phyloP scores from a whole-genome alignment of 2,329 filamentous ascomycete species.

The Paradendryphiella salina region DNA sequence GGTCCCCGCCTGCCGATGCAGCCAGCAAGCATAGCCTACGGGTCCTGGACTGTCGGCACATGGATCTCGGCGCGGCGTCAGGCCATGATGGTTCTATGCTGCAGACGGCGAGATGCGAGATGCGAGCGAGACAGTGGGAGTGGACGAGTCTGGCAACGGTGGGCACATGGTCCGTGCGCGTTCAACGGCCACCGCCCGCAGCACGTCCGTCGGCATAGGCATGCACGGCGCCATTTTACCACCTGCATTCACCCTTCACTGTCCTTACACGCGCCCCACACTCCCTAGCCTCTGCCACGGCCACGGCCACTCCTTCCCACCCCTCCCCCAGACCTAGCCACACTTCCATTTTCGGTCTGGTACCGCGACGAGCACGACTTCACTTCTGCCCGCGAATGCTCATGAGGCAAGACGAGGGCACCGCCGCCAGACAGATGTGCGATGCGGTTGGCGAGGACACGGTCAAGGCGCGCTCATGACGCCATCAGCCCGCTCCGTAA shows the following conservation, averaged over 20 bases:
- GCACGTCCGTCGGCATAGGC: slow-evolving; percentile 10
- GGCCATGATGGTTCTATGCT: slow-evolving; percentile 24
- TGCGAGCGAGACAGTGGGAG: background rate
- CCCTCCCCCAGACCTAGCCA: slow-evolving; percentile 18
- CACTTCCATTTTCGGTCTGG: slow-evolving; percentile 17
- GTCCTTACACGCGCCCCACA: slow-evolving; percentile 12
- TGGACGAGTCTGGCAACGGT: background rate
- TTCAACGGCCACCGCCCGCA: slow-evolving; percentile 11
- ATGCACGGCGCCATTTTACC: slow-evolving; percentile 6
- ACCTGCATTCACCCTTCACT: slow-evolving; percentile 7
- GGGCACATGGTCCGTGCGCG: slow-evolving; percentile 9
- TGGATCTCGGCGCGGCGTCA: slow-evolving; percentile 25
- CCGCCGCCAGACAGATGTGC: slow-evolving; percentile 39
- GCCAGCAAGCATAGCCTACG: slow-evolving; percentile 10
- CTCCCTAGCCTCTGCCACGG: slow-evolving; percentile 20
- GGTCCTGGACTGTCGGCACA: slow-evolving; percentile 13
- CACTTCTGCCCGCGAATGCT: slow-evolving; percentile 29
- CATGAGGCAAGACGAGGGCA: slow-evolving; percentile 43
- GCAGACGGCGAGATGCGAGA: background rate
- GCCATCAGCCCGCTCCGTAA: slow-evolving; percentile 47
- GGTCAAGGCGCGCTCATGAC: slow-evolving; percentile 51
- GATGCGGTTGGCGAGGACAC: slow-evolving; percentile 43
- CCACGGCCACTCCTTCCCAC: slow-evolving; percentile 6
- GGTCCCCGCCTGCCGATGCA: slow-evolving; percentile 13
- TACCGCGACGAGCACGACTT: slow-evolving; percentile 16